Base-by-base conservation (phyloP, 371 early-diverging fungal genomes). In the Capillidium heterosporum region DNA sequence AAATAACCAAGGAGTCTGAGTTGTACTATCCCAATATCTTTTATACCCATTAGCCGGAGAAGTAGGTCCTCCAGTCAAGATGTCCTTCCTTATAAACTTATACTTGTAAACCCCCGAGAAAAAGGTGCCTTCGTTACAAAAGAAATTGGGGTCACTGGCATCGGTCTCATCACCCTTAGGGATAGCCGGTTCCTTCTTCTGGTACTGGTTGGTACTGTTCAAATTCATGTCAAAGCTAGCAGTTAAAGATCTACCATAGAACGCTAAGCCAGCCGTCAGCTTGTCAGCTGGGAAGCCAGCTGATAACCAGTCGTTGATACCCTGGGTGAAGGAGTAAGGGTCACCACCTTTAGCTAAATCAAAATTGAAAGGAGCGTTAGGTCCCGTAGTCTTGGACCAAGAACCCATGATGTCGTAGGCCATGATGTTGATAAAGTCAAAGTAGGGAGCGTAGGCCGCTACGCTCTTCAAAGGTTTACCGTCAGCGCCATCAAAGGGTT, bases 1-100 rank as follows among this genome's bases (percentile, higher is more conserved):
- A 67, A 75, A 82, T 56, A 83, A 61, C 84, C 84, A 81, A 24
- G 83, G 83, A 0, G 82, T 82, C 61, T 73, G 61, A n/a, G 78
- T 68, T 11, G 61, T 61, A 23, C 68, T 58, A 51, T 83, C 85
- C 80, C 77, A 81, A 57, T 75, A 63, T 21, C 77, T 73, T 13
- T 62, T 60, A 75, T 73, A 80, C 10, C 43, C 50, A 27, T 39
- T 23, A 26, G 5, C 67, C 21, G 77, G 73, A 24, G 72, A 69
- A 2, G 78, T 76, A 3, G 72, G 62, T 1, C 63, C 61, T 0
- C 67, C 68, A 40, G 81, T 46, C 26, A 59, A 32, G 31, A 59
- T 59, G 76, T 67, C 78, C 72, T 17, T 72, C 74, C 82, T 70
- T 61, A 86, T 57, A 59, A 81, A 71, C 52, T 69, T 68, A 66